These are phyloP conservation scores for Ophiocordyceps camponoti-saundersi DNA, from an alignment of 2,329 filamentous ascomycete genomes.

Conservation along the genomic window DNA sequence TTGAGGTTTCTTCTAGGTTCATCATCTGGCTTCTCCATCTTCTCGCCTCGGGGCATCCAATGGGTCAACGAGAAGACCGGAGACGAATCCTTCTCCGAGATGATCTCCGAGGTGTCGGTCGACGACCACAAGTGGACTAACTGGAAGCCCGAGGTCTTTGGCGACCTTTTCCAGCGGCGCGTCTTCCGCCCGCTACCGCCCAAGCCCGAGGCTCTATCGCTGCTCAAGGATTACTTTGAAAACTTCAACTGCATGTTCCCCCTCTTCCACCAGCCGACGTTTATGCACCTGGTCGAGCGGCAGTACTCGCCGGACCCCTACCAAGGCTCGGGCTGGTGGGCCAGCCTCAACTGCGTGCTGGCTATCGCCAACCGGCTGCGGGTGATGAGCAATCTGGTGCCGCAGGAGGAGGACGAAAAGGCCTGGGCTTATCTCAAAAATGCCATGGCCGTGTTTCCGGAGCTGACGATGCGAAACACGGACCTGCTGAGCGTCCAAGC, in stretches of 20 bases:
- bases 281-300: constrained; percentile 90
- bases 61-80: constrained; percentile 98
- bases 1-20: constrained; percentile 43
- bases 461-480: constrained; percentile 89
- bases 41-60: constrained; percentile 92
- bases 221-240: constrained; percentile 88
- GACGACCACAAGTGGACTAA: constrained; percentile 93
- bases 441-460: constrained; percentile 80
- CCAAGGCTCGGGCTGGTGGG: constrained; percentile 95
- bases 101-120: constrained; percentile 82
- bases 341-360: constrained; percentile 80
- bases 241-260: constrained; percentile 99
- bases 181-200: constrained; percentile 71
- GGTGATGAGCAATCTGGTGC: constrained; percentile 87
- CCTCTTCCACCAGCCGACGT: constrained; percentile 91
- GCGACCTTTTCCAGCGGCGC: constrained; percentile 73
- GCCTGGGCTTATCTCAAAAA: constrained; percentile 96
- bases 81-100: constrained; percentile 85
- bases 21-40: constrained; percentile 95
- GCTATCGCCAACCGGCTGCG: constrained; percentile 87
- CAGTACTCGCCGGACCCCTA: constrained; percentile 91
- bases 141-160: constrained; percentile 96
- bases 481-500: constrained; percentile 92
- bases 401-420: constrained; percentile 81
- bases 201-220: constrained; percentile 71